Base-by-base conservation (phyloP, 1,139 yeast genomes). In the Taiozyma sp. region DNA sequence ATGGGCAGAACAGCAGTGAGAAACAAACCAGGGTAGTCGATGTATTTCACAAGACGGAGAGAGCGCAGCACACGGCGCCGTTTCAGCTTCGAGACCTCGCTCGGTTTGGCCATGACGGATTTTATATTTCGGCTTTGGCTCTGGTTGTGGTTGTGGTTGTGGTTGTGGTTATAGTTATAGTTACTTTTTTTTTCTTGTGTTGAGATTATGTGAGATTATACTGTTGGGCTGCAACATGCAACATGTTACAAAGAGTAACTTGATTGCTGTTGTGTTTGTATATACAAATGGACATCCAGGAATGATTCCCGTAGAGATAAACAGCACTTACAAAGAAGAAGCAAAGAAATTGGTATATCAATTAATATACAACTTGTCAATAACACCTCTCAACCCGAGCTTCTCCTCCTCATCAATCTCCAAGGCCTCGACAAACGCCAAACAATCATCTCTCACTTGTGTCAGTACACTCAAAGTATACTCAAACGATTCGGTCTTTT, bases 401-500 rank as follows among this genome's bases (percentile, higher is more conserved):
- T 19, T 38, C 24, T 19, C 4, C 13, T 38, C 24, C 2, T 22
- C 23, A 14, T 51, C 50, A 6, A 52, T 47, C 12, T 54, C 50
- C 14, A 58, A 40, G 6, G 43, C 36, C n/a, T 54, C 45, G 22
- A 65, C 54, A 6, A 63, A 38, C 2, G 42, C 43, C 0, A 50
- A 10, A 1, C 63, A 60, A 24, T 57, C 51, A 1, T 27, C 8
- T 32, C 52, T 51, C 30, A 69, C 55, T 2, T 50, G 54, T 1
- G 44, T 29, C 14, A 70, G 48, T 4, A 66, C 58, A 4, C 54
- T 47, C 32, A 57, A 49, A 4, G 68, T 63, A 56, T 80, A 77
- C 10, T 68, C 68, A 50, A 81, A 75, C 46, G 80, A 75, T 8
- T 73, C 70, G 0, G 79, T 64, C 32, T 66, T 64, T 43, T 70